Evolutionary conservation across 1,139 yeast species (phyloP), one percentile per base, ranked within the genome.

Genomic region (Hyphopichia buzzinii): DNA sequence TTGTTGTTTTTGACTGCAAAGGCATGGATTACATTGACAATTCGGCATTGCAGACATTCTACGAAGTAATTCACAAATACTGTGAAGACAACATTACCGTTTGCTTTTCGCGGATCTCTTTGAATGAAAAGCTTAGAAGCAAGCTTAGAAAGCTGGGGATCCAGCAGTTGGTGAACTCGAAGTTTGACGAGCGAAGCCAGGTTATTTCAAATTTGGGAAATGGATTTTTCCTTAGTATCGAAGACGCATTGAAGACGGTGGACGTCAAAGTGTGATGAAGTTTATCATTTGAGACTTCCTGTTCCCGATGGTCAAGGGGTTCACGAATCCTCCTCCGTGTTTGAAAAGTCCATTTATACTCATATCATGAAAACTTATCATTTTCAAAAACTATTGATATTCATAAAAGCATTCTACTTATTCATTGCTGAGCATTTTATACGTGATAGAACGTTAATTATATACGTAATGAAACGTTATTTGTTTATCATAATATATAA

Each of bases 1-100:
- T 51, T 28, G 46, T 62, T 14, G 47, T 64, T 4, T 52, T 64
- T 37, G 70, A 64, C 37, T 55, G 67, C 30, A 60, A 62, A 37
- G 70, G 67, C 1, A 62, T 64, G 67, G 42, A 49, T 7, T 39
- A 41, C 3, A 50, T 64, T 27, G 70, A 64, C 41, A 50, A 66
- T 1, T 50, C 64, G 4, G 69, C 69, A 1, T 59, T 59, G 6
- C 67, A 62, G 32, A 50, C 53, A 4, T 47, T 63, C n/a, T 48
- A 46, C 37, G 69, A 63, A 41, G 50, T 56, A 17, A 46, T 61
- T 4, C 36, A 39, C 13, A 47, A 52, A 31, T 61, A 62, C 39
- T 43, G 46, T 17, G 46, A 45, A 3, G 48, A 48, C 29, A 43
- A 39, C 10, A 55, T 59, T 12, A 31, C 41, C 2, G 62, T 62